These are phyloP conservation scores for Kalmanozyma brasiliensis DNA, from an alignment of 1,284 basidiomycete genomes.

Conservation along the genomic window DNA sequence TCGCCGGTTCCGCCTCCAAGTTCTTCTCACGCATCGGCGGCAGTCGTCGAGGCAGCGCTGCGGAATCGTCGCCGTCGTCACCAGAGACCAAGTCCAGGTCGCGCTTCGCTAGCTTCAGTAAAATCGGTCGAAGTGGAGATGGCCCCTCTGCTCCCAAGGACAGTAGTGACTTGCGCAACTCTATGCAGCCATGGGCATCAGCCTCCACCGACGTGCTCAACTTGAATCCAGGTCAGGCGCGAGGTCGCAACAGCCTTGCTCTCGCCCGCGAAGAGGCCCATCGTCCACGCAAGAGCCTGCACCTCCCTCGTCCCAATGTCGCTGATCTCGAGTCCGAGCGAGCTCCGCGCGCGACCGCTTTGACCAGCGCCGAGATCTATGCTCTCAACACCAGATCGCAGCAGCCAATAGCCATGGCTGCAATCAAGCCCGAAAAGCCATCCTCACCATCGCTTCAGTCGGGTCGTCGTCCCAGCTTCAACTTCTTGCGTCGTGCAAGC, in stretches of 20 bases:
- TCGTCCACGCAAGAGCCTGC: conserved; percentile 35
- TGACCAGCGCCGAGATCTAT: conserved; percentile 3
- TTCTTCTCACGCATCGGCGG: conserved; percentile 42
- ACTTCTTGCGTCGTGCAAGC: conserved; percentile 35
- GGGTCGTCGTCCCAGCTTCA: conserved; percentile 32
- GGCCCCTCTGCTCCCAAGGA: conserved; percentile 3
- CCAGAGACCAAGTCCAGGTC: conserved; percentile 27
- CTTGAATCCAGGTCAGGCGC: conserved; percentile 1
- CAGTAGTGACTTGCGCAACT: conserved; percentile 19
- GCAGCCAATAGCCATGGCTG: conserved; percentile 17
- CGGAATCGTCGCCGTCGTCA: conserved; percentile 14
- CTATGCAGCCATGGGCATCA: conserved; percentile 44
- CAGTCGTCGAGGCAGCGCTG: conserved; percentile 29
- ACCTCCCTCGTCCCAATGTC: conserved; percentile 23
- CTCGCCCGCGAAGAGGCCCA: conserved; percentile 34
- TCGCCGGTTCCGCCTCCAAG: conserved; percentile 13
- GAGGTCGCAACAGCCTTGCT: conserved; percentile 29
- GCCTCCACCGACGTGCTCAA: conserved; percentile 42
- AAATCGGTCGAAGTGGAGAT: conserved; percentile 15
- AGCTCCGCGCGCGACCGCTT: conserved; percentile 3
- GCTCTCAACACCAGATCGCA: conserved; percentile 1
- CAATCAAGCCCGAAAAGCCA: conserved; percentile 19
- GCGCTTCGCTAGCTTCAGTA: conserved; percentile 30
- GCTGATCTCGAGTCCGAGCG: conserved; percentile 20
- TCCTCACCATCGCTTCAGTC: conserved; percentile 21